Evolutionary conservation across 2,329 filamentous ascomycete species (phyloP), one percentile per base, ranked within the genome.

Genomic region (Tolypocladium nubicola): DNA sequence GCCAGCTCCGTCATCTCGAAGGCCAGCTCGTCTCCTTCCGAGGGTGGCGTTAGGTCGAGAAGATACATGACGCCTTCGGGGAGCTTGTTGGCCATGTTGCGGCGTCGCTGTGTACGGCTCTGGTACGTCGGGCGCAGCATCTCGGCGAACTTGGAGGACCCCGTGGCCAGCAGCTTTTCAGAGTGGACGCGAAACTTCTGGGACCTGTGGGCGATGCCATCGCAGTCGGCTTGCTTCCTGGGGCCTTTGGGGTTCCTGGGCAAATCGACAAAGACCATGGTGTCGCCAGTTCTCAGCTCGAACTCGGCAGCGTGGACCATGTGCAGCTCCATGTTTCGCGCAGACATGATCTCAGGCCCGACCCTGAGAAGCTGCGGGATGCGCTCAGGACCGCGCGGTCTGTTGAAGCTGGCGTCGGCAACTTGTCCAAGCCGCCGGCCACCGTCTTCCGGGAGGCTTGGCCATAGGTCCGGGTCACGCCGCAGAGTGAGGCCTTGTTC

Each of bases 11-110:
- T 81, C 58, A 84, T 75, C 58, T 82, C 73, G 30, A 81, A 78
- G 1, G 85, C 79, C 11, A 83, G 77, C 14, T 86, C 84, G 2
- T 87, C 83, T 1, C 83, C 86, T 64, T 86, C 79, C 0, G 70
- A 70, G 0, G 81, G 77, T 0, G 85, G 85, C 0, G 84, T 87
- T 14, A 88, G 73, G 61, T 89, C 84, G 40, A 89, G 63, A 21
- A 87, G 71, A 61, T 80, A 87, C 58, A 77, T 76, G 64, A 87
- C 70, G 0, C 75, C 78, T 2, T 68, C 62, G 0, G 72, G 73
- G 11, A 75, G 64, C 16, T 63, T 65, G 30, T 70, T 70, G 41
- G 64, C 63, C 40, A 73, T 61, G 47, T 70, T 70, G 23, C 70
- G 70, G 16, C 71, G 73, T 26, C 76, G 70, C 41, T 65, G 67